Evolutionary conservation across 768 basidiomycete species (phyloP).

Genomic region (Boletus sp.): DNA sequence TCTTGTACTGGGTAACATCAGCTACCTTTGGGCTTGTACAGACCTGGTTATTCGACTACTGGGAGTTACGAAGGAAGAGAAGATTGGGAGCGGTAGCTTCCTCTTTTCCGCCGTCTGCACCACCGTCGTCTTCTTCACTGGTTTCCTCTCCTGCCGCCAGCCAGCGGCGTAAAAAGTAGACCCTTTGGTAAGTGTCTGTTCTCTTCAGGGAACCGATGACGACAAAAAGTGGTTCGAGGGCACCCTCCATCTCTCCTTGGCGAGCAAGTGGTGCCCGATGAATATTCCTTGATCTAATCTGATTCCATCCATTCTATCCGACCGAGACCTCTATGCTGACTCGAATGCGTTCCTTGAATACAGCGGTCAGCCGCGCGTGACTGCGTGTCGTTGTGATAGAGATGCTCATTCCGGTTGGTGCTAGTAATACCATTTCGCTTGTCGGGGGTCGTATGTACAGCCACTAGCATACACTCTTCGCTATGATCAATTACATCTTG

Average conservation of each 20-base stretch:
- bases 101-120: neutral
- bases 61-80: slow-evolving; percentile 43
- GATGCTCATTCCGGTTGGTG: neutral
- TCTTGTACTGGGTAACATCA: slow-evolving; percentile 76
- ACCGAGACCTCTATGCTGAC: slow-evolving; percentile 9
- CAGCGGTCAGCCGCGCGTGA: neutral
- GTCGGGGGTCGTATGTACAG: slow-evolving; percentile 15
- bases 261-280: slow-evolving; percentile 49
- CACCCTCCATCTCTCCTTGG: slow-evolving; percentile 40
- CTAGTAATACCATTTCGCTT: neutral
- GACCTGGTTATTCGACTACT: slow-evolving; percentile 70
- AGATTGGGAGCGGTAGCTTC: slow-evolving; percentile 7
- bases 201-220: slow-evolving; percentile 47
- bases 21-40: slow-evolving; percentile 71
- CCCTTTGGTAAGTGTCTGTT: slow-evolving; percentile 15
- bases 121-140: neutral
- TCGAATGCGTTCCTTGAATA: neutral
- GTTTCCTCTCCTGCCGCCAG: neutral
- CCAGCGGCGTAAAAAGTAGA: slow-evolving; percentile 16
- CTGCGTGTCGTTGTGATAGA: neutral
- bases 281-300: slow-evolving; percentile 91
- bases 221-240: slow-evolving; percentile 72
- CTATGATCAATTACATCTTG: slow-evolving; percentile 89
- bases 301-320: slow-evolving; percentile 36
- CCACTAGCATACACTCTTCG: slow-evolving; percentile 18